Evolutionary conservation across 2,329 filamentous ascomycete genomes (phyloP), one percentile per base, ranked within the genome.

Genomic region (Fusarium abutilonis): DNA sequence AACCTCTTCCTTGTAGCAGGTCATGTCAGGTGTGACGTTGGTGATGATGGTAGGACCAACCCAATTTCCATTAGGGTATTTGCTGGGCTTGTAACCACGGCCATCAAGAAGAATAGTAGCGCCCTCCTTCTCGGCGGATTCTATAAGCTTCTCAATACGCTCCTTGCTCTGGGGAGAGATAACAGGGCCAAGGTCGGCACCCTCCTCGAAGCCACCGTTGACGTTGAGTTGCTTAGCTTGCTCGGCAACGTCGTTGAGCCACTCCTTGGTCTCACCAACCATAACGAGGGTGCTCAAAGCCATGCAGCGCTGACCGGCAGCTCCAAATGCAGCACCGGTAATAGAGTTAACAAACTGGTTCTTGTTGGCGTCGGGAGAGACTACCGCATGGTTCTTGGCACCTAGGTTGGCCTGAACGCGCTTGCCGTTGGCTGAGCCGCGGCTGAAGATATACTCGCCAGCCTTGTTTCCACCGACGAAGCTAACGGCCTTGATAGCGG

Each of bases 401-500:
- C 91, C 92, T 60, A 95, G 79, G 78, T 95, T 95, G 75, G 91
- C 91, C 79, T 95, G 92, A 29, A 93, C 90, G 71, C 91, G 89
- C 84, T 95, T 95, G 72, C 92, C 91, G 71, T 94, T 92, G 72
- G 90, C 91, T 2, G 90, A 92, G 29, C 87, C 91, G 53, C 90
- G 86, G 52, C 81, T 78, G 78, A 88, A 95, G 76, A 95, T 95
- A 80, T 95, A 95, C 79, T 94, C 90, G 72, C 91, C 91, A 8
- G 91, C 92, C 82, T 92, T 91, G 82, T 95, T 95, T 78, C 89
- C 87, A 63, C 91, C 91, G 34, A 96, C 92, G 71, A 96, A 96
- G 77, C 87, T 90, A 72, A 96, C 85, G 53, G 92, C 91, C 84
- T 93, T 94, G 82, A 96, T 92, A 63, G 85, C 83, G 19, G 91